Base-by-base conservation (phyloP, 352 stramenopile genomes). In the Pythium coloratum region DNA sequence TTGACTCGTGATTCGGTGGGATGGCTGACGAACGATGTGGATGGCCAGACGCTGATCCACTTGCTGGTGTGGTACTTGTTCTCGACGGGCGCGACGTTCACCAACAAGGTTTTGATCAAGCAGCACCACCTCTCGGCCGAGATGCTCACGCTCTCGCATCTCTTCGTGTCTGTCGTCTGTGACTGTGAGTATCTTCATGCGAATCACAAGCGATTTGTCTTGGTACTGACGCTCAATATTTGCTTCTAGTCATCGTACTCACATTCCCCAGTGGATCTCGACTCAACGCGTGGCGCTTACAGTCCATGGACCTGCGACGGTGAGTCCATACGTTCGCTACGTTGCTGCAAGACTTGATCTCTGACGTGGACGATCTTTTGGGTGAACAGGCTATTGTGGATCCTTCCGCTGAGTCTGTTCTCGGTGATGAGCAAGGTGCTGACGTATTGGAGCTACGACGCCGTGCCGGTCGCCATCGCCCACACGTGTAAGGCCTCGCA, bases 371-470 rank as follows among this genome's bases (percentile, higher is more conserved):
- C 54, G n/a, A 55, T 26, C 38, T 6, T 49, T 20, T 20, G 24
- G 32, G 16, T 67, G n/a, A 58, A 0, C 36, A 92, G 76, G 28
- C 79, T 94, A 53, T 26, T 92, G 62, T 91, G 75, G 80, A 90
- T 95, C 66, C 53, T 91, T 38, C 88, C 88, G 36, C 74, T 95
- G 53, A 94, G 86, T 72, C 69, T 95, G 50, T 90, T 88, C 58
- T 85, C 86, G 4, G 82, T 95, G n/a, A 70, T 91, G 50, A 76
- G 76, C 65, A 95, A 94, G 64, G 84, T 87, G 62, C 64, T 95
- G 18, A 95, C 88, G 34, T 95, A 95, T 73, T 95, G 88, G 88
- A 95, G 88, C 73, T 95, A 95, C 70, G 85, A 91, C 64, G 86
- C 76, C 33, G 86, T 95, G 50, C 88, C 88, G 4, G 81, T 95